Evolutionary conservation across 345 rosid species (phyloP), one percentile per base, ranked within the genome.

Genomic region (Ceriops tagal): DNA sequence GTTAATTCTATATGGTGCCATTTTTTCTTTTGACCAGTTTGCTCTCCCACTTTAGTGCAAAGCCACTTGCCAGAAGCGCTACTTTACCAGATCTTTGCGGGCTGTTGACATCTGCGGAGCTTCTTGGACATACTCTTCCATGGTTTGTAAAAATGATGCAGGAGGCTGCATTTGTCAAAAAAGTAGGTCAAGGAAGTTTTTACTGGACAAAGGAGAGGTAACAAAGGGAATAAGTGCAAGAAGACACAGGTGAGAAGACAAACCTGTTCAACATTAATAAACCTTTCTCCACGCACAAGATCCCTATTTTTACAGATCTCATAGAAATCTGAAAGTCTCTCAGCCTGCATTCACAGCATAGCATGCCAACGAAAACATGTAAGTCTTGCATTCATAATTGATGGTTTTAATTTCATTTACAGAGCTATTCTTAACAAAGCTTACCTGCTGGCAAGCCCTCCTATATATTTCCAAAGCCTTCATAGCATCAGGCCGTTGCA

Each of bases 371-470:
- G 35, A 59, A 62, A 71, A 47, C 4, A 24, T 1, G 66, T 22
- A 46, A 30, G 20, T 62, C 8, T 60, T 65, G 35, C 20, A 51
- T 19, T 51, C 39, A 35, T 18, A n/a, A 49, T 52, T 22, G 5
- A 73, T 32, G 21, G 53, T 26, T 47, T 51, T 10, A 49, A 55
- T 8, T 24, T 55, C 64, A 51, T 37, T 30, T 47, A 65, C 47
- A 69, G 49, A 61, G 69, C 63, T 28, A 67, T 65, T 51, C 53
- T 59, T 51, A 52, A 56, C 75, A 63, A 51, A 61, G 26, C 34
- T 57, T 85, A 95, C 99, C 96, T 92, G 99, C 75, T 89, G 89
- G 53, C 93, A 91, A 11, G 83, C 68, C 71, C 57, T 78, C 66
- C 51, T 64, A 71, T 78, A 83, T 19, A 83, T 83, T 52, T 83